phyloP scores from a whole-genome alignment of 2,329 filamentous ascomycete genomes.

The Penicillium concentricum region DNA sequence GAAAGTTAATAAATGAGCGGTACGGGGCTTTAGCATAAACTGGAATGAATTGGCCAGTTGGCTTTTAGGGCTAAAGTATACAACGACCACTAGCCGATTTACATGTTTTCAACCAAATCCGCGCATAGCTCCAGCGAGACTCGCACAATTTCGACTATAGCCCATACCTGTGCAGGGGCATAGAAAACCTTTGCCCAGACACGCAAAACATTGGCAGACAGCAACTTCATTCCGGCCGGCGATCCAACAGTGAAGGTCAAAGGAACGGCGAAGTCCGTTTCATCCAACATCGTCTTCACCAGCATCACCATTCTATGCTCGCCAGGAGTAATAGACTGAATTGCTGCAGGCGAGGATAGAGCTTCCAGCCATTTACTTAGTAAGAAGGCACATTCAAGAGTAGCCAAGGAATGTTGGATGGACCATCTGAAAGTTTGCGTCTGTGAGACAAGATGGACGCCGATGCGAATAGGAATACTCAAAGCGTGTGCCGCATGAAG shows the following conservation, averaged over 20 bases:
- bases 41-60: too few relatives aligned
- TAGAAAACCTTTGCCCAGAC: neutral
- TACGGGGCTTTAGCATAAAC: too few relatives aligned
- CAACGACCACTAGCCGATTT: neutral
- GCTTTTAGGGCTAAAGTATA: too few relatives aligned
- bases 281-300: neutral
- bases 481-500: constrained; percentile 67
- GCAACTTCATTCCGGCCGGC: neutral
- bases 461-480: constrained; percentile 49
- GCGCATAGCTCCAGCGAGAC: neutral
- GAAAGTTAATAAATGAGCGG: too few relatives aligned
- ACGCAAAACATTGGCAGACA: neutral
- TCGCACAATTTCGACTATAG: neutral
- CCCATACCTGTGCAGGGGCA: neutral
- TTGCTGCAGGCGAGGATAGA: neutral
- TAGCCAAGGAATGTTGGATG: constrained; percentile 22
- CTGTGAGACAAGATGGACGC: constrained; percentile 19
- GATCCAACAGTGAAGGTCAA: neutral
- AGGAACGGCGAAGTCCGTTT: neutral
- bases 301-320: neutral
- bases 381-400: constrained; percentile 31
- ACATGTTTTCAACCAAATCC: neutral
- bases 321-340: neutral
- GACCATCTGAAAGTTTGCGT: constrained; percentile 24
- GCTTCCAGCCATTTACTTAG: constrained; percentile 37